A percentile compares a stretch with the other conserved stretches of the same genome.
phyloP scores from a whole-genome alignment of 371 early-diverging fungal genomes.

The Actinomucor elegans region DNA sequence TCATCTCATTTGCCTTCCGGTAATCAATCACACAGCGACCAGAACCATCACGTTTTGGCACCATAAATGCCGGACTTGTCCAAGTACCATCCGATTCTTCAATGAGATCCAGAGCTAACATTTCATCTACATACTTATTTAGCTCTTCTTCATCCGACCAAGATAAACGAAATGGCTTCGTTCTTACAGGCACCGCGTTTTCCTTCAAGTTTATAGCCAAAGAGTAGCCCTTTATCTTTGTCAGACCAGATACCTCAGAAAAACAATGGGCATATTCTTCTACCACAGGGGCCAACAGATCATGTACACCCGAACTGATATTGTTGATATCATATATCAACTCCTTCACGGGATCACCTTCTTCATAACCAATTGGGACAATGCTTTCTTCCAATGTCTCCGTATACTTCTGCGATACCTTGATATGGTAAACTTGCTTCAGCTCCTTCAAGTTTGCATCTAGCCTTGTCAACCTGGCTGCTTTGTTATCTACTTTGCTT shows the following conservation, averaged over 20 bases:
- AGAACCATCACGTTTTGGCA: no score
- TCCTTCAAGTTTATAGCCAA: no score
- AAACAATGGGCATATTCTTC: slow-evolving; percentile 4
- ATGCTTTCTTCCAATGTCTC: background rate
- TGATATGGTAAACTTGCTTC: slow-evolving; percentile 2
- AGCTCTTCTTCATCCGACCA: slow-evolving; percentile 20
- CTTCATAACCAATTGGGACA: no score
- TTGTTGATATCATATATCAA: background rate
- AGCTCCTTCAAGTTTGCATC: no score
- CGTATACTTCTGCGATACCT: background rate
- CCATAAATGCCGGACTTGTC: no score
- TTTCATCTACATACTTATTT: no score
- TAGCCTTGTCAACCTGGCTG: no score
- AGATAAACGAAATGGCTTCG: slow-evolving; percentile 14
- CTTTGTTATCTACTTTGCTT: no score
- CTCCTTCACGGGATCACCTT: background rate
- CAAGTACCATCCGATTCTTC: no score
- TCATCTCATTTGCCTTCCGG: no score
- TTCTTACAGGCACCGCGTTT: slow-evolving; percentile 4
- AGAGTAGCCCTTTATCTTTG: background rate
- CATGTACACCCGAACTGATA: background rate
- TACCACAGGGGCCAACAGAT: background rate
- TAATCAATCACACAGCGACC: no score
- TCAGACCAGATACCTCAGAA: slow-evolving; percentile 12
- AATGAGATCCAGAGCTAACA: no score